Base-by-base conservation (phyloP, 176 grass and related monocot genomes). In the Aegilops tauschii region DNA sequence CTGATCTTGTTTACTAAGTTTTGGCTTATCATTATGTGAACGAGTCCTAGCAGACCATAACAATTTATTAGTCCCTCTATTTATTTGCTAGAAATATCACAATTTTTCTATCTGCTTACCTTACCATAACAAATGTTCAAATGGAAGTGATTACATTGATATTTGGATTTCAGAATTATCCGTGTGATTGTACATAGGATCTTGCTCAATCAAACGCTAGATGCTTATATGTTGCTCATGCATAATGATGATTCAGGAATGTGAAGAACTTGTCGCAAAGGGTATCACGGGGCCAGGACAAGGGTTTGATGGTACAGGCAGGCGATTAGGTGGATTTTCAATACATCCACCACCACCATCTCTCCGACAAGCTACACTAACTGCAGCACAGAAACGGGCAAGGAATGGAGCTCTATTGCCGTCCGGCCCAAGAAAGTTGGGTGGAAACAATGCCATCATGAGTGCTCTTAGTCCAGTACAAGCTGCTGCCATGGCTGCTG, bases 401-500 rank as follows among this genome's bases (percentile, higher is more conserved):
- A 91, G 90, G 83, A 87, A 88, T 73, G 92, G 92, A 17, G 72
- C 79, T 40, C 72, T 96, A 50, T 86, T 96, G 82, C 96, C 96
- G 69, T 90, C 94, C 1, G 97, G 92, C 5, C 94, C 97, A 69
- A 96, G 91, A 86, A 88, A 93, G 50, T 85, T 96, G 62, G 97
- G 97, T 68, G 97, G 92, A 82, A 87, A 94, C 40, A 89, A 80
- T 87, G 89, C 93, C 44, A 96, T 99, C 82, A 99, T 93, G 94
- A 91, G 82, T 50, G 92, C 85, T 8, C 94, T 99, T 84, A 94
- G 89, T 94, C 97, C 97, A 80, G 68, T 94, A 84, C 97, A 99
- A 90, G 97, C 97, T 59, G 94, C 97, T 79, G 97, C 97, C 66
- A 99, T 99, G 97, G 97, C 92, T 39, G 90, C 94, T 69, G 92